A percentile compares a stretch with the other conserved stretches of the same genome.
Evolutionary conservation across 2,329 filamentous ascomycete genomes (phyloP).

Genomic region (Aspergillus sp.): DNA sequence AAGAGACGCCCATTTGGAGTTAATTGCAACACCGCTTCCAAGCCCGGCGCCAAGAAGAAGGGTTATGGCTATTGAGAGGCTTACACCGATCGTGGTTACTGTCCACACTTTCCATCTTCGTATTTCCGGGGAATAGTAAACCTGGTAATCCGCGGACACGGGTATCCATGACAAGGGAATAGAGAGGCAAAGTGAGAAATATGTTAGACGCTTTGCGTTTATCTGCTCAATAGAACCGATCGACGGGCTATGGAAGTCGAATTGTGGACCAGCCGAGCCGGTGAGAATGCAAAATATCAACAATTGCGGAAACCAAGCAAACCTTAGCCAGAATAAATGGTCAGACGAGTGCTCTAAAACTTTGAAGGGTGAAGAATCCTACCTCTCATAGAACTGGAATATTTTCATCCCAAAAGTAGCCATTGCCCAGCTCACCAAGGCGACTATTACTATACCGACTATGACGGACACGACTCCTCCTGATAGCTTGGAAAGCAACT

Average conservation of each 20-base stretch:
- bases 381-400: conserved; percentile 49
- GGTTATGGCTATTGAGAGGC: conserved; percentile 36
- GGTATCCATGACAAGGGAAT: conserved; percentile 38
- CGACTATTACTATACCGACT: conserved; percentile 42
- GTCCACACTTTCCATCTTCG: conserved; percentile 40
- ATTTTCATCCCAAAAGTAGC: conserved; percentile 45
- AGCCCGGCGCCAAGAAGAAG: conserved; percentile 46
- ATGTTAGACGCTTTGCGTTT: conserved; percentile 40
- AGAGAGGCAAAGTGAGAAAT: conserved; percentile 41
- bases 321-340: conserved; percentile 21
- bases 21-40: conserved; percentile 40
- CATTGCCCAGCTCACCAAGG: conserved; percentile 37
- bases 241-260: conserved; percentile 36
- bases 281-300: conserved; percentile 44
- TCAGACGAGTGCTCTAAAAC: background rate
- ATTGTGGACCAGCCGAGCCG: conserved; percentile 40
- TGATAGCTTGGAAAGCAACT: conserved; percentile 46
- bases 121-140: conserved; percentile 45
- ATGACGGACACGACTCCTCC: conserved; percentile 41
- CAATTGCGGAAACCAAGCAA: conserved; percentile 45
- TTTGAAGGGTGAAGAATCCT: conserved; percentile 8
- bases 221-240: conserved; percentile 28
- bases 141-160: conserved; percentile 46
- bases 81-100: conserved; percentile 40
- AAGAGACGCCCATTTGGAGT: conserved; percentile 22